phyloP scores from a whole-genome alignment of 768 basidiomycete genomes.

The Tubosaeta brunneosetosa region DNA sequence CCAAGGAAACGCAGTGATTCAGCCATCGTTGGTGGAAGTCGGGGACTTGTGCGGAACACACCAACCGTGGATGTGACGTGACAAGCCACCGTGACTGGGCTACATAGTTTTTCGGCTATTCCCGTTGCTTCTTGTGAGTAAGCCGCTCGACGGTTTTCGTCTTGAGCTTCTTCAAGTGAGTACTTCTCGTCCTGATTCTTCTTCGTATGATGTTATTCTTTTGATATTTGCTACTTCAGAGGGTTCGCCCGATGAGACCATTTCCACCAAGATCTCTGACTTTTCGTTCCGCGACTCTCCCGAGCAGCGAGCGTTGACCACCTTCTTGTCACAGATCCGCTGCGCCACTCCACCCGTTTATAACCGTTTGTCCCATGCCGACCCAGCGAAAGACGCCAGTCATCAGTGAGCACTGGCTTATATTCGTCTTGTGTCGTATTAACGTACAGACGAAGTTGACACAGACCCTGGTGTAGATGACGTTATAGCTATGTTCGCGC shows the following conservation, averaged over 20 bases:
- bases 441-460: slow-evolving; percentile 50
- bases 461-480: slow-evolving; percentile 89
- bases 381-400: slow-evolving; percentile 43
- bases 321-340: neutral
- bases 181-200: neutral
- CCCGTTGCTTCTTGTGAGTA: slow-evolving; percentile 5
- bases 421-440: neutral
- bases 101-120: slow-evolving; percentile 50
- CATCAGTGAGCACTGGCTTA: slow-evolving; percentile 50
- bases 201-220: slow-evolving; percentile 40
- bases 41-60: slow-evolving; percentile 21
- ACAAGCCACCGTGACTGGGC: slow-evolving; percentile 19
- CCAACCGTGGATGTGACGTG: slow-evolving; percentile 52
- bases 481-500: slow-evolving; percentile 63
- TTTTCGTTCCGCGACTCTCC: neutral
- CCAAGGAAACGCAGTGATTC: slow-evolving; percentile 90
- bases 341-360: neutral
- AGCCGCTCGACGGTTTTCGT: neutral
- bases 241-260: slow-evolving; percentile 55
- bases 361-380: slow-evolving; percentile 12
- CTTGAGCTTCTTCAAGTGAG: slow-evolving; percentile 14
- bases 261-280: slow-evolving; percentile 72
- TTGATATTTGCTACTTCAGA: slow-evolving; percentile 72
- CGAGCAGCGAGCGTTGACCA: slow-evolving; percentile 6
- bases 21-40: slow-evolving; percentile 48